A percentile compares a stretch with the other conserved stretches of the same genome.
Evolutionary conservation across 2,329 filamentous ascomycete species (phyloP).

Genomic region (Fusarium guadeloupense): DNA sequence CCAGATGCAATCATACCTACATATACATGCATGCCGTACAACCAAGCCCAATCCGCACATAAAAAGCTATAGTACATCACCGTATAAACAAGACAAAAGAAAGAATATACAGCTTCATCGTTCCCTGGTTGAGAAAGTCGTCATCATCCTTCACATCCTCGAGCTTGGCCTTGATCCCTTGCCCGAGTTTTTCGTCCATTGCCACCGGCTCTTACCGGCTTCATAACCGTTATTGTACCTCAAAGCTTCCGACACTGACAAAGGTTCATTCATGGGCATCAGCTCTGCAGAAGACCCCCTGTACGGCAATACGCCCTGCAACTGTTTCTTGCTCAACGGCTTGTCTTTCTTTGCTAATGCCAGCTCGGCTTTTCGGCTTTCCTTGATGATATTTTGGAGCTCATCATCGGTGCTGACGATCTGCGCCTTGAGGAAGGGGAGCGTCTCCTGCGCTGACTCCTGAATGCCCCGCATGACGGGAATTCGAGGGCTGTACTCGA

Average conservation of each 20-base stretch:
- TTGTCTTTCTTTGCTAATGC: constrained; percentile 38
- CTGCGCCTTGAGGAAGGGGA: constrained; percentile 82
- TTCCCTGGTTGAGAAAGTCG: background rate
- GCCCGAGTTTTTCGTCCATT: constrained; percentile 36
- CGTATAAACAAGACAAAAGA: constrained; percentile 6
- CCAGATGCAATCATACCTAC: constrained; percentile 27
- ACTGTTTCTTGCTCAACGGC: constrained; percentile 37
- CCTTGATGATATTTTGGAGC: constrained; percentile 75
- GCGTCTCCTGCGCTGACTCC: constrained; percentile 55
- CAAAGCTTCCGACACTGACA: constrained; percentile 49
- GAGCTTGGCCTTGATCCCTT: constrained; percentile 41
- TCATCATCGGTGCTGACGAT: constrained; percentile 80
- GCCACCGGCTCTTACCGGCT: constrained; percentile 38
- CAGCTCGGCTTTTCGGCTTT: constrained; percentile 55
- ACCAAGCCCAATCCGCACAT: background rate
- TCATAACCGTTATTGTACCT: constrained; percentile 34
- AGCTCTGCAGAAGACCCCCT: constrained; percentile 46
- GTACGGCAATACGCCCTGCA: constrained; percentile 51
- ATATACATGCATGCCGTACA: constrained; percentile 17
- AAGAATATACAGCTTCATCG: constrained; percentile 13
- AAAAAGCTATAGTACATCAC: constrained; percentile 15
- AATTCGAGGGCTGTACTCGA: constrained; percentile 73
- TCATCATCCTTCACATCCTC: constrained; percentile 34
- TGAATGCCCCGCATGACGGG: constrained; percentile 82
- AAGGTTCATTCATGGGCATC: constrained; percentile 49